Percentiles rank a stretch among this genome's conserved stretches.
These are phyloP conservation scores for Cyamopsis tetragonoloba DNA, from an alignment of 306 rosid genomes.

Conservation along the genomic window DNA sequence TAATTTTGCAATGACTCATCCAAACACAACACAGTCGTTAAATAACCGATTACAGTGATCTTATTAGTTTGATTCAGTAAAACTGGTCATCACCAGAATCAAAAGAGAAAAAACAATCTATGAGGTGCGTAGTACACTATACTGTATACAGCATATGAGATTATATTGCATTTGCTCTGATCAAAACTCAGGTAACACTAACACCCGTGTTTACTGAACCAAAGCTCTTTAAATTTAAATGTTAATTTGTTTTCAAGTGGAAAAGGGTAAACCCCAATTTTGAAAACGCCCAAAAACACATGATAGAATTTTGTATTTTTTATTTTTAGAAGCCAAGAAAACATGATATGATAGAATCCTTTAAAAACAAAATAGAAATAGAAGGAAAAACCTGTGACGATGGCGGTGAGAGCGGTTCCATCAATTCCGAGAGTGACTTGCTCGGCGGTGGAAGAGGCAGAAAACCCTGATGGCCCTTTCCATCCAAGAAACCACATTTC, in stretches of 20 bases:
- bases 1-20: too few species aligned
- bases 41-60: background rate
- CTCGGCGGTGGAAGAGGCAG: slow-evolving; percentile 75
- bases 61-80: background rate
- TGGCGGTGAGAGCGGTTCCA: slow-evolving; percentile 61
- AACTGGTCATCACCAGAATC: background rate
- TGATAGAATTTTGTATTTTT: background rate
- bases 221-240: background rate
- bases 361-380: background rate
- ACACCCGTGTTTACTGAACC: too few species aligned
- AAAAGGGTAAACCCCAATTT: background rate
- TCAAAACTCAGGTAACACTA: background rate
- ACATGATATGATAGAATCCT: too few species aligned
- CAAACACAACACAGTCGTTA: too few species aligned
- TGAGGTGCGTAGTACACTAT: background rate
- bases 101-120: background rate
- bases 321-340: too few species aligned
- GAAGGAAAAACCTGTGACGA: slow-evolving; percentile 53
- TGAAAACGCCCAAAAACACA: background rate
- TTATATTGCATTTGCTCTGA: background rate
- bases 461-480: slow-evolving; percentile 64
- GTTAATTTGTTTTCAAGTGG: background rate
- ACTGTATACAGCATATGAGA: background rate
- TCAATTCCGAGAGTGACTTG: slow-evolving; percentile 58
- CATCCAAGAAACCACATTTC: slow-evolving; percentile 55